These are phyloP conservation scores for Beauveria pseudobassiana DNA, from an alignment of 2,329 filamentous ascomycete genomes.

Conservation along the genomic window DNA sequence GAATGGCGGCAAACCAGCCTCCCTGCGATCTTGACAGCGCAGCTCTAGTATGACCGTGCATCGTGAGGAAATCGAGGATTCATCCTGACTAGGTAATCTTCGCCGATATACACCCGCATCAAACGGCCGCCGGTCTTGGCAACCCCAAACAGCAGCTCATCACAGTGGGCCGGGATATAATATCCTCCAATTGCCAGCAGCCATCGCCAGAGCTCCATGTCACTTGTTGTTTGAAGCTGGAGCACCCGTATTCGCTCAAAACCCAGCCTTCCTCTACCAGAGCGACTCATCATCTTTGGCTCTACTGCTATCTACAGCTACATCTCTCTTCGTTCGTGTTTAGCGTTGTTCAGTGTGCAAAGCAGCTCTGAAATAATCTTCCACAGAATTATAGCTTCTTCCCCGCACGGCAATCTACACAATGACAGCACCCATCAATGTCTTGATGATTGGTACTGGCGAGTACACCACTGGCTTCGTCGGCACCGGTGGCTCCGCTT, in stretches of 20 bases:
- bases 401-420: not conserved
- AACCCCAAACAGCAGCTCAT: not conserved
- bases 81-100: not conserved
- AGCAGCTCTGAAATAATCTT: not conserved
- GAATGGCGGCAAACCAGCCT: not conserved
- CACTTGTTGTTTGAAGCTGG: not conserved
- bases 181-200: conserved; percentile 6
- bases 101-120: not conserved
- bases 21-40: too few species aligned
- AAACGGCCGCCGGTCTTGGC: not conserved
- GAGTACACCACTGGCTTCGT: conserved; percentile 97
- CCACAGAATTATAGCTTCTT: not conserved
- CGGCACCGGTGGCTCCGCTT: conserved; percentile 71
- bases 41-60: too few species aligned
- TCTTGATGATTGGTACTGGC: conserved; percentile 63
- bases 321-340: not conserved
- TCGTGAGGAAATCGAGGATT: too few species aligned
- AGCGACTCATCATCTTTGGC: not conserved
- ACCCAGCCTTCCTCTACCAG: not conserved
- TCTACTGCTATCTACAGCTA: not conserved
- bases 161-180: not conserved
- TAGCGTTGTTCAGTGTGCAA: not conserved
- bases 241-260: not conserved
- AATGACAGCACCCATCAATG: conserved; percentile 7
- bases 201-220: not conserved